Percentiles rank a stretch among this genome's conserved stretches.
Evolutionary conservation across 495 filamentous ascomycete genomes (phyloP).

Genomic region (Daldinia bambusicola): DNA sequence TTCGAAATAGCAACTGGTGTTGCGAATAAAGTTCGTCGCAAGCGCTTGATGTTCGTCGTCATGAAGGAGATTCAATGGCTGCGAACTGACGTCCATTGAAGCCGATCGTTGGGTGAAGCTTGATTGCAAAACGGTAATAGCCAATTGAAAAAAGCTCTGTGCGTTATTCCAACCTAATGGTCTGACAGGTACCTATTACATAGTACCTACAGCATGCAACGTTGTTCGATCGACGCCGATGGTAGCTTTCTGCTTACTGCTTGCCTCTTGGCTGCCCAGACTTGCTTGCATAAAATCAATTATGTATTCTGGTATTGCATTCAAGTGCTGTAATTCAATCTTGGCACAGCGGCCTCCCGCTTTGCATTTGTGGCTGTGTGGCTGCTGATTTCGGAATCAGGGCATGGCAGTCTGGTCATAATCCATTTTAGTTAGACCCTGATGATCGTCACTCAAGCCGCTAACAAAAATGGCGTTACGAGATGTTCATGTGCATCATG

Average conservation of each 20-base stretch:
- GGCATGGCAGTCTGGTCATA: conserved; percentile 10
- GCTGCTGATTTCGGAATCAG: conserved; percentile 30
- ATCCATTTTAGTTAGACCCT: conserved; percentile 20
- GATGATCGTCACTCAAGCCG: conserved; percentile 35
- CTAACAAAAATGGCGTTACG: conserved; percentile 15
- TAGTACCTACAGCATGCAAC: conserved; percentile 36
- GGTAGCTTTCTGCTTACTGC: conserved; percentile 22
- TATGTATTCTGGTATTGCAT: not conserved
- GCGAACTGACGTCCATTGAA: conserved; percentile 2
- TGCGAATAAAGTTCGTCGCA: conserved; percentile 22
- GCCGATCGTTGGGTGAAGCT: conserved; percentile 13
- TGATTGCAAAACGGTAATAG: conserved; percentile 9
- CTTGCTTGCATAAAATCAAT: not conserved
- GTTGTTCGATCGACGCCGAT: conserved; percentile 41
- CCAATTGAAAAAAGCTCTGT: conserved; percentile 22
- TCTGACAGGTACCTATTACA: conserved; percentile 17
- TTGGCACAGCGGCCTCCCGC: conserved; percentile 10
- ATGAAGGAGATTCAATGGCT: conserved; percentile 14
- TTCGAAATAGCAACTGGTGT: conserved; percentile 35
- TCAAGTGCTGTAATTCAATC: not conserved
- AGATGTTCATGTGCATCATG: conserved; percentile 21
- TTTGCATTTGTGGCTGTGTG: conserved; percentile 36
- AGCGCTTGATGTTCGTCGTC: conserved; percentile 16
- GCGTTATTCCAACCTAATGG: conserved; percentile 30
- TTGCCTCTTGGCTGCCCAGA: not conserved